A percentile compares a stretch with the other conserved stretches of the same genome.
phyloP scores from a whole-genome alignment of 352 stramenopile species.

The Globisporangium radiosum region DNA sequence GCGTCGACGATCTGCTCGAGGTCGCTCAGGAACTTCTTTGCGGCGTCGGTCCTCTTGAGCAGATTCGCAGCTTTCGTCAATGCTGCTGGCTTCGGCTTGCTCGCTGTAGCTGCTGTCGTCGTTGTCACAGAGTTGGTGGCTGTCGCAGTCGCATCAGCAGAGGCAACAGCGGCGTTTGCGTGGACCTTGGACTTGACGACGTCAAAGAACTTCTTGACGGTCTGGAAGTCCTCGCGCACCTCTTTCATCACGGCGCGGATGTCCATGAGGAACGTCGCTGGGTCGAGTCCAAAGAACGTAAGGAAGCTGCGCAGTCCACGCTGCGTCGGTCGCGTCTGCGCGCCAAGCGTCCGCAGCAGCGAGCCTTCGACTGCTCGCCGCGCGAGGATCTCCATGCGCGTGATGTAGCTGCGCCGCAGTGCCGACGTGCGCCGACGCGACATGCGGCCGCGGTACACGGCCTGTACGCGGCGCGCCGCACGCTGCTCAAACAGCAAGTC shows the following conservation, averaged over 20 bases:
- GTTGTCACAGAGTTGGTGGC: background rate
- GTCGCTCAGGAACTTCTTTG: constrained; percentile 49
- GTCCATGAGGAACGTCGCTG: constrained; percentile 67
- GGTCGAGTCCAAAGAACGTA: constrained; percentile 72
- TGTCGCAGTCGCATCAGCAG: constrained; percentile 4
- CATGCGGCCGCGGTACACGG: constrained; percentile 66
- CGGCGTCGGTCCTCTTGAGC: constrained; percentile 36
- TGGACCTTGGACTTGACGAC: constrained; percentile 54
- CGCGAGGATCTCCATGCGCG: constrained; percentile 66
- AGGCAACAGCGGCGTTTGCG: constrained; percentile 20
- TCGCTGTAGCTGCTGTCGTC: background rate
- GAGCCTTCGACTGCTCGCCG: constrained; percentile 56
- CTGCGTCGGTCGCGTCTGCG: constrained; percentile 51
- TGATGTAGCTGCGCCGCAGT: constrained; percentile 66
- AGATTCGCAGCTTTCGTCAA: constrained; percentile 14
- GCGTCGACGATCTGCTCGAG: constrained; percentile 49
- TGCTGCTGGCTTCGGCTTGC: background rate
- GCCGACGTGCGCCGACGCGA: constrained; percentile 53
- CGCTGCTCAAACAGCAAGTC: constrained; percentile 45
- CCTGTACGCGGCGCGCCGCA: constrained; percentile 48
- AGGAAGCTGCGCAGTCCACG: constrained; percentile 56
- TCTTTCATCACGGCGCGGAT: constrained; percentile 54
- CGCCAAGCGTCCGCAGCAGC: constrained; percentile 47
- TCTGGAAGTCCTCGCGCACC: constrained; percentile 63
- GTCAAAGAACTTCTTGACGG: constrained; percentile 53